A percentile compares a stretch with the other conserved stretches of the same genome.
phyloP scores from a whole-genome alignment of 106 monocot genomes.

The Apostasia ramifera region DNA sequence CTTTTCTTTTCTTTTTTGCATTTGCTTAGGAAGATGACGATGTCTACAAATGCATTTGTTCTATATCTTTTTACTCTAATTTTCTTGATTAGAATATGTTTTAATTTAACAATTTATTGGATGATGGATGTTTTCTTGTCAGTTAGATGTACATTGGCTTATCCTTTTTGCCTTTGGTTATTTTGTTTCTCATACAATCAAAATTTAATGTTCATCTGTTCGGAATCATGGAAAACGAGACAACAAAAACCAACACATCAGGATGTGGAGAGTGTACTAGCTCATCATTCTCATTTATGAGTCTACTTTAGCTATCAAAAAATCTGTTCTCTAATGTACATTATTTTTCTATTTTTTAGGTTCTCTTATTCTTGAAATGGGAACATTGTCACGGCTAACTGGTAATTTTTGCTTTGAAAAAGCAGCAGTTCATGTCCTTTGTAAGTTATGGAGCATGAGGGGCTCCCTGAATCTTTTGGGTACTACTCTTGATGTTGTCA shows the following conservation, averaged over 20 bases:
- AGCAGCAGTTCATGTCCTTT: conserved; percentile 74
- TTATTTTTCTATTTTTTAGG: conserved; percentile 30
- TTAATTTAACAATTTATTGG: too few species aligned
- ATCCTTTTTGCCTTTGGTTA: background rate
- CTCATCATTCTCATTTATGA: background rate
- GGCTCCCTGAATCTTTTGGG: conserved; percentile 89
- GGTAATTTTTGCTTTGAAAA: conserved; percentile 72
- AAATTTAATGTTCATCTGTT: conserved; percentile 33
- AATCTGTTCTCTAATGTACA: background rate
- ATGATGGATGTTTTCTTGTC: too few species aligned
- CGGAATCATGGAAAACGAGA: conserved; percentile 82
- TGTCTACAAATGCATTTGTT: too few species aligned
- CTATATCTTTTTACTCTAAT: too few species aligned
- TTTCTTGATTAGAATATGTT: too few species aligned
- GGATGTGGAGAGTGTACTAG: conserved; percentile 50
- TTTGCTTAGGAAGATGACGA: too few species aligned
- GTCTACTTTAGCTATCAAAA: conserved; percentile 7
- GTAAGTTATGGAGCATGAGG: conserved; percentile 94
- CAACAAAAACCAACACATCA: conserved; percentile 96
- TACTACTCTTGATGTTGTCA: conserved; percentile 81
- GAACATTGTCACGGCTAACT: conserved; percentile 72
- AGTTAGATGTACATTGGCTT: too few species aligned
- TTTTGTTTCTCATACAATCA: background rate
- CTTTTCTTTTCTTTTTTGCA: too few species aligned
- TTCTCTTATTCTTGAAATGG: conserved; percentile 97